Conservation (phyloP, 2,329 filamentous ascomycete species). For the Neoarthrinium moseri region DNA sequence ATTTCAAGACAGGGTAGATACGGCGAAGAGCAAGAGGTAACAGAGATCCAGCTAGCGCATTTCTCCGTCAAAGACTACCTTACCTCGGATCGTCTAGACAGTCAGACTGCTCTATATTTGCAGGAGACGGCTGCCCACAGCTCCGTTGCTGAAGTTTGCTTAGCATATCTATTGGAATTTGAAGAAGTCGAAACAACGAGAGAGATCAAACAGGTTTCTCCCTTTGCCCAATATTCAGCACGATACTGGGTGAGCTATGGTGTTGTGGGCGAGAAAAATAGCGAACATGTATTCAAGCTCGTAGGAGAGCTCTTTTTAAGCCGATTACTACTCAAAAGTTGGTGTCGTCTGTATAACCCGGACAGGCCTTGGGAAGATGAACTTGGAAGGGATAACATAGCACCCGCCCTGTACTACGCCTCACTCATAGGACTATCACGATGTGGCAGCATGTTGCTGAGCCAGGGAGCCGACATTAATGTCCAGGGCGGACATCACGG, state of each 20-base stretch:
- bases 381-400: neutral
- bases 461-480: constrained; percentile 17
- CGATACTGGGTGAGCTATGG: constrained; percentile 18
- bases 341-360: neutral
- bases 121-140: constrained; percentile 10
- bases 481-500: constrained; percentile 10
- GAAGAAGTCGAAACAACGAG: constrained; percentile 1
- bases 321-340: neutral
- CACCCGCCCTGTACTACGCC: constrained; percentile 16
- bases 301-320: constrained; percentile 7
- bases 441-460: constrained; percentile 16
- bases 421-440: constrained; percentile 14
- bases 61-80: constrained; percentile 30
- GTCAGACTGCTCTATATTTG: constrained; percentile 9
- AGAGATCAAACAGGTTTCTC: constrained; percentile 6
- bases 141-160: constrained; percentile 18
- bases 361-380: neutral
- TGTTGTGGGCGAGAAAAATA: constrained; percentile 11
- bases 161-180: constrained; percentile 21
- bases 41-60: constrained; percentile 24
- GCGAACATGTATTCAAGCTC: neutral
- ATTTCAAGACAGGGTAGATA: neutral
- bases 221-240: constrained; percentile 19
- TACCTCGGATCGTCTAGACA: constrained; percentile 16
- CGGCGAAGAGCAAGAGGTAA: neutral